phyloP scores from a whole-genome alignment of 1,284 basidiomycete genomes.

The Austropuccinia psidii region DNA sequence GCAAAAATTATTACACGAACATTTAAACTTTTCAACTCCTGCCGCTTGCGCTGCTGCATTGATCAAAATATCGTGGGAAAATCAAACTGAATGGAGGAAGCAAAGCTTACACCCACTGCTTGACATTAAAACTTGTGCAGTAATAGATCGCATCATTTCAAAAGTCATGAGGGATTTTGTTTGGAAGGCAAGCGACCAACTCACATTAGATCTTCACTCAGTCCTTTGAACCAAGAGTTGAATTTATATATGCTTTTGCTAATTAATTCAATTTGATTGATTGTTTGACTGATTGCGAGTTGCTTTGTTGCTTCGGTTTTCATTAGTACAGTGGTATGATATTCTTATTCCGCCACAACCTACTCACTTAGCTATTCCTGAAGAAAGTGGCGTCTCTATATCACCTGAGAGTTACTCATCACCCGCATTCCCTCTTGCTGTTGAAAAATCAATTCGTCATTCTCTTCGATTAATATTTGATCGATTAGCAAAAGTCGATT shows the following conservation, averaged over 20 bases:
- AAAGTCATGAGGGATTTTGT: slow-evolving; percentile 30
- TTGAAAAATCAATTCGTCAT: slow-evolving; percentile 66
- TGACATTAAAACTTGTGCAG: neutral
- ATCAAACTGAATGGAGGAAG: slow-evolving; percentile 11
- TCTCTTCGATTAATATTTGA: slow-evolving; percentile 58
- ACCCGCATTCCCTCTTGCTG: slow-evolving; percentile 74
- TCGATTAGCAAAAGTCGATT: slow-evolving; percentile 59
- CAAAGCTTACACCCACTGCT: slow-evolving; percentile 6
- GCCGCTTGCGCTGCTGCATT: slow-evolving; percentile 20
- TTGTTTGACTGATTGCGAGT: slow-evolving; percentile 19
- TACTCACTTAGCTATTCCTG: neutral
- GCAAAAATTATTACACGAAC: neutral
- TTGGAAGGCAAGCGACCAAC: slow-evolving; percentile 22
- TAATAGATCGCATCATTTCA: neutral
- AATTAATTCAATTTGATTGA: no score
- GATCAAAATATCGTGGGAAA: slow-evolving; percentile 29
- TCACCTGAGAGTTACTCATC: slow-evolving; percentile 5
- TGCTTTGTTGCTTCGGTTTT: neutral
- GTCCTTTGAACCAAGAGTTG: neutral
- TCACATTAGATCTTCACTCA: neutral
- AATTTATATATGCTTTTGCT: no score
- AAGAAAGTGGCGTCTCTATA: neutral
- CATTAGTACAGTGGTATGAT: slow-evolving; percentile 17
- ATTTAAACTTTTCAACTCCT: slow-evolving; percentile 15
- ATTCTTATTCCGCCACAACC: neutral